Conservation (phyloP, 2,329 filamentous ascomycete species). For the Penicillium sp. region DNA sequence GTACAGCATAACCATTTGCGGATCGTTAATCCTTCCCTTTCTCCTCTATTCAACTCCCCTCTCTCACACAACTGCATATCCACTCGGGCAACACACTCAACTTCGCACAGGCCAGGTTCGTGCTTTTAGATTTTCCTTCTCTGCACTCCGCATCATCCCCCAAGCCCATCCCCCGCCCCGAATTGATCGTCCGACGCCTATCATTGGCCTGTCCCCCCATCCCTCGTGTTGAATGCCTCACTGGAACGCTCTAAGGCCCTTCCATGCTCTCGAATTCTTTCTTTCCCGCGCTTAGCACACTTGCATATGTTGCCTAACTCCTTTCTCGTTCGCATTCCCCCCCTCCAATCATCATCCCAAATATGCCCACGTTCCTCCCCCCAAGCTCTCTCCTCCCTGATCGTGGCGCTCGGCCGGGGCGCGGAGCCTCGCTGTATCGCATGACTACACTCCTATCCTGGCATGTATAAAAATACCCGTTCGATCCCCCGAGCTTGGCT, state of each 20-base stretch:
- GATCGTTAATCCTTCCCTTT: background rate
- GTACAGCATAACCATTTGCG: background rate
- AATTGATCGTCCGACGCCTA: constrained; percentile 14
- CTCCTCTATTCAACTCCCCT: background rate
- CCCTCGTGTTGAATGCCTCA: constrained; percentile 13
- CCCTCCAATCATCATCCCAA: constrained; percentile 16
- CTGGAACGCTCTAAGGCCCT: constrained; percentile 8
- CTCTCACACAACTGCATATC: background rate
- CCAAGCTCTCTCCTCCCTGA: constrained; percentile 5
- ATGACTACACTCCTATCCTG: constrained; percentile 17
- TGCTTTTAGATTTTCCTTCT: constrained; percentile 1
- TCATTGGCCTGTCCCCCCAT: constrained; percentile 8
- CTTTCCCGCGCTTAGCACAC: constrained; percentile 25
- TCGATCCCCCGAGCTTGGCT: constrained; percentile 5
- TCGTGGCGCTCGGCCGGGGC: constrained; percentile 8
- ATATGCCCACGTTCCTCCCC: constrained; percentile 12
- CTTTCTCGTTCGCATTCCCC: background rate
- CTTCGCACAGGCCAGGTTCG: constrained; percentile 18
- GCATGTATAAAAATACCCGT: constrained; percentile 8
- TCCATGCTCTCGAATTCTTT: constrained; percentile 7
- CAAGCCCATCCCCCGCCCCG: constrained; percentile 6
- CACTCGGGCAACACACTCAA: background rate
- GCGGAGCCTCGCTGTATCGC: constrained; percentile 22
- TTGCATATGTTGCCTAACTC: constrained; percentile 2
- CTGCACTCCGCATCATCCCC: constrained; percentile 13